phyloP scores from a whole-genome alignment of 1,284 basidiomycete genomes.

The Naganishia sp. region DNA sequence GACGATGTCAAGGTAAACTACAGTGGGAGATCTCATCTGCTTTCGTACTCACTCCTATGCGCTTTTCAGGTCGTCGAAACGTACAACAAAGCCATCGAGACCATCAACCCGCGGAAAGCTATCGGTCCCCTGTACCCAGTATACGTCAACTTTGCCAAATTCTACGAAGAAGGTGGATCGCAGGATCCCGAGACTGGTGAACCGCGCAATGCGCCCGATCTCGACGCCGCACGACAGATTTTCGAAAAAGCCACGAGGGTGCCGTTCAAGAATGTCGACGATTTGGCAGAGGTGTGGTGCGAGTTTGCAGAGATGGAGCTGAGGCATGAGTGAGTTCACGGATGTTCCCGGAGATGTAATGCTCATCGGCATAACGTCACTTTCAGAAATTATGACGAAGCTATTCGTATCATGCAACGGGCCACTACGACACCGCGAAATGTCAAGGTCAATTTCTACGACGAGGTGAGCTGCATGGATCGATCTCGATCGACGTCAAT shows the following conservation, averaged over 20 bases:
- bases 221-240: constrained; percentile 85
- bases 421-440: constrained; percentile 87
- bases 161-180: constrained; percentile 93
- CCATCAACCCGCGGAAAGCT: constrained; percentile 84
- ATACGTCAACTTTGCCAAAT: constrained; percentile 94
- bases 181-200: constrained; percentile 59
- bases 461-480: constrained; percentile 69
- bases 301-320: constrained; percentile 99
- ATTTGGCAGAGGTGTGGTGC: constrained; percentile 97
- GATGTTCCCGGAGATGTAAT: neutral
- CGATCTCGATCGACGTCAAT: neutral
- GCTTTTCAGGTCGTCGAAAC: constrained; percentile 76
- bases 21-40: neutral
- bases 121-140: constrained; percentile 88
- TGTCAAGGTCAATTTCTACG: constrained; percentile 88
- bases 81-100: constrained; percentile 85
- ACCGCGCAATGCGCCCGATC: constrained; percentile 68
- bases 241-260: constrained; percentile 89
- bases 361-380: neutral
- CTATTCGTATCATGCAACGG: constrained; percentile 91
- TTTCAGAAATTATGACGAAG: constrained; percentile 88
- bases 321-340: constrained; percentile 76
- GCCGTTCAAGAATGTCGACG: constrained; percentile 93
- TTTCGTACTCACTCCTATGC: neutral
- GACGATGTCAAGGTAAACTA: constrained; percentile 79